Conservation (phyloP, 192 early-diverging fungal genomes). For the Backusella luteola region DNA sequence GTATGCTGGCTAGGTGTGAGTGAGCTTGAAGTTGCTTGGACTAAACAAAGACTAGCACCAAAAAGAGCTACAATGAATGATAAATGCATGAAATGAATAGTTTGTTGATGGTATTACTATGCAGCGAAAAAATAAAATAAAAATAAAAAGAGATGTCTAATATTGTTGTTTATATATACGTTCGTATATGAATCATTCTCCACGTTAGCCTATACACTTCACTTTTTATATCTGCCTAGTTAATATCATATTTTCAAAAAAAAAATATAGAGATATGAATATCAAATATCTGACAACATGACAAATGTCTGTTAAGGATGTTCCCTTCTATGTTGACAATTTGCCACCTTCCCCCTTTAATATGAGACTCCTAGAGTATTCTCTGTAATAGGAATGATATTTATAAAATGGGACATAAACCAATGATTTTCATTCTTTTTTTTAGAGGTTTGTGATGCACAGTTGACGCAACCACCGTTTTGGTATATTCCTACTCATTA, state of each 20-base stretch:
- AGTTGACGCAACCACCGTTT: too few relatives aligned
- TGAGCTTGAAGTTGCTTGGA: background rate
- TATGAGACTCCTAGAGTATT: too few relatives aligned
- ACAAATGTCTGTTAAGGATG: background rate
- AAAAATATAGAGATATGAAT: background rate
- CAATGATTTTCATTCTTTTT: too few relatives aligned
- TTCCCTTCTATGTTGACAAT: background rate
- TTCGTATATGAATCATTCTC: background rate
- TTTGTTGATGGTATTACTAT: background rate
- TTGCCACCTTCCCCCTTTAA: background rate
- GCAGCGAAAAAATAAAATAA: background rate
- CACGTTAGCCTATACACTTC: background rate
- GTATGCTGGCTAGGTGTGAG: background rate
- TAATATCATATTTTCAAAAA: background rate
- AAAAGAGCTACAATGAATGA: background rate
- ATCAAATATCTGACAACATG: background rate
- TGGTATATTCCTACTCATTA: too few relatives aligned
- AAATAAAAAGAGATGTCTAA: background rate
- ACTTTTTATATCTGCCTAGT: background rate
- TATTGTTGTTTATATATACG: background rate
- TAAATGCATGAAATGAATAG: background rate
- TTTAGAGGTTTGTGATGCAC: too few relatives aligned
- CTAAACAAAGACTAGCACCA: background rate
- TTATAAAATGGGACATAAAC: too few relatives aligned
- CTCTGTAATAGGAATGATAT: too few relatives aligned